These are phyloP conservation scores for Myxozyma geophila DNA, from an alignment of 805 yeast species.

Conservation along the genomic window DNA sequence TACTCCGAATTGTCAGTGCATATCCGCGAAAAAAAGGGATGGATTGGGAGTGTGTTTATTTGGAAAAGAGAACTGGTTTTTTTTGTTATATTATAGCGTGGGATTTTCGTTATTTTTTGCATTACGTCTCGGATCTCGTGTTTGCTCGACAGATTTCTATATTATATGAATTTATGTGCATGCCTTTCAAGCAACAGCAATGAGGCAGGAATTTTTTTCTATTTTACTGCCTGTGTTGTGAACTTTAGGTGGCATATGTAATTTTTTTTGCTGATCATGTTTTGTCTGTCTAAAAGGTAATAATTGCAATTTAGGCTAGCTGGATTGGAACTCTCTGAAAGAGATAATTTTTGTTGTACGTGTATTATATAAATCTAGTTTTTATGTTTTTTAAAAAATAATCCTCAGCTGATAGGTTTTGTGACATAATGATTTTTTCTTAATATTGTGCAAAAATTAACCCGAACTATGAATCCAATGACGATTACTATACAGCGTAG, in stretches of 20 bases:
- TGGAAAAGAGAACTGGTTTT: conserved; percentile 10
- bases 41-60: conserved; percentile 18
- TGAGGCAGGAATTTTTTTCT: background rate
- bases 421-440: background rate
- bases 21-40: conserved; percentile 13
- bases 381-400: background rate
- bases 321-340: conserved; percentile 3
- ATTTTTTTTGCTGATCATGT: background rate
- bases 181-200: background rate
- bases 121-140: conserved; percentile 8
- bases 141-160: background rate
- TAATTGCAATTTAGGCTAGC: conserved; percentile 4
- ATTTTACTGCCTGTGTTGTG: background rate
- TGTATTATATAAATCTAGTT: conserved; percentile 3
- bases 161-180: background rate
- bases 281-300: conserved; percentile 1
- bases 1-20: conserved; percentile 17
- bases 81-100: conserved; percentile 3
- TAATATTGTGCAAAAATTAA: background rate
- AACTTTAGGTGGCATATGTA: conserved; percentile 2
- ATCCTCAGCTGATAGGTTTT: background rate
- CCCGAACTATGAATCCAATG: background rate
- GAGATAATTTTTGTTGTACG: background rate
- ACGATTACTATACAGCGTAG: background rate
- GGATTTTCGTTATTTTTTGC: conserved; percentile 12